A percentile compares a stretch with the other conserved stretches of the same genome.
These are phyloP conservation scores for Fraxinus ornus DNA, from an alignment of 305 asterid species.

Conservation along the genomic window DNA sequence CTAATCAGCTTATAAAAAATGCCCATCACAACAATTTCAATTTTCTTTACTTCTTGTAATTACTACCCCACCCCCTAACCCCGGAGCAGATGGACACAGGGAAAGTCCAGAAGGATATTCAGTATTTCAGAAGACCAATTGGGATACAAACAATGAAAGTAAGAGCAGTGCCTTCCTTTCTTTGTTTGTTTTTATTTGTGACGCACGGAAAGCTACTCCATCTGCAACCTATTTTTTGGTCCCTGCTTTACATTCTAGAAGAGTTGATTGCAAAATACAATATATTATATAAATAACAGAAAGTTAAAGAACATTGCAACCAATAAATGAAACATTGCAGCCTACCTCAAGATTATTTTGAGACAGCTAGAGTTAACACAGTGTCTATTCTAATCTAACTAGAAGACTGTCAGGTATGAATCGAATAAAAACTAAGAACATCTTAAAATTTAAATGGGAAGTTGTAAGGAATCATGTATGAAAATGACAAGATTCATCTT, in stretches of 20 bases:
- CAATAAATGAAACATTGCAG: background rate
- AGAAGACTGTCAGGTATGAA: background rate
- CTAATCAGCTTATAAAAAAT: background rate
- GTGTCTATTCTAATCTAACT: background rate
- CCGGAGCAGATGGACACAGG: background rate
- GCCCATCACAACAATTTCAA: constrained; percentile 5
- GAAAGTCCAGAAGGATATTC: background rate
- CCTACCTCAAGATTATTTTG: background rate
- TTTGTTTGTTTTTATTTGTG: background rate
- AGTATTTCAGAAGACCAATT: background rate
- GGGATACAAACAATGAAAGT: background rate
- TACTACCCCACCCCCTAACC: background rate
- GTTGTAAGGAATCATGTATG: background rate
- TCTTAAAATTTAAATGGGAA: background rate
- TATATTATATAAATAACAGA: background rate
- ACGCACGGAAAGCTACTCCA: background rate
- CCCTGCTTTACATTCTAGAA: background rate
- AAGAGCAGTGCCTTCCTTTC: background rate
- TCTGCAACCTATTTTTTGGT: background rate
- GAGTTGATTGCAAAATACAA: background rate
- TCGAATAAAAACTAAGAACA: background rate
- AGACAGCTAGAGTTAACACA: background rate
- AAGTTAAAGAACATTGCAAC: background rate
- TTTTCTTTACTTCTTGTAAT: background rate
- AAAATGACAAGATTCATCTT: background rate